phyloP scores from a whole-genome alignment of 441 rosid species.

The Erodium texanum region DNA sequence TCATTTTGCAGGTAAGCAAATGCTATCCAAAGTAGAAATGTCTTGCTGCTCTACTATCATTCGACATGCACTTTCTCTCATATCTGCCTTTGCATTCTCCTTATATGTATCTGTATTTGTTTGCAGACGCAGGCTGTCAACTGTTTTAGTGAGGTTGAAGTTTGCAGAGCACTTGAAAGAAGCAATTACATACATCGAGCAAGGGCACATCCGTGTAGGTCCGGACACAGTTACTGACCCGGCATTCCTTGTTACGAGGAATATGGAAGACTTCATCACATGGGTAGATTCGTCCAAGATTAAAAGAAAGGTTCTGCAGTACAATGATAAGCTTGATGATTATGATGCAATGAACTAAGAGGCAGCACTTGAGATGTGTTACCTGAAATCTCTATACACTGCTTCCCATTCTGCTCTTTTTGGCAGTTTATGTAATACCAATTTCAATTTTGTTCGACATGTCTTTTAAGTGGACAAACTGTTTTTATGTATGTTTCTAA shows the following conservation, averaged over 20 bases:
- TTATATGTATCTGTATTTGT: not conserved
- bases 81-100: not conserved
- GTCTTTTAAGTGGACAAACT: no score
- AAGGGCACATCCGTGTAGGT: conserved; percentile 90
- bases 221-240: conserved; percentile 83
- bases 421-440: no score
- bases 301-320: conserved; percentile 68
- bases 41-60: not conserved
- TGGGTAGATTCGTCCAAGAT: conserved; percentile 98
- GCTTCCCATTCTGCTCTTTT: no score
- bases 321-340: conserved; percentile 79
- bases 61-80: not conserved
- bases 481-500: no score
- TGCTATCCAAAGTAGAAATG: not conserved
- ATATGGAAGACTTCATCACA: conserved; percentile 88
- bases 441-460: no score
- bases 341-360: conserved; percentile 61
- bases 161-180: conserved; percentile 82
- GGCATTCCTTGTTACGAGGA: conserved; percentile 76
- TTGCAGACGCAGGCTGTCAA: conserved; percentile 71
- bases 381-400: not conserved
- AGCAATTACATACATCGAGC: conserved; percentile 86
- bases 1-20: conserved; percentile 68
- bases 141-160: conserved; percentile 54
- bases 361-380: not conserved